Evolutionary conservation across 1,284 basidiomycete species (phyloP), one percentile per base, ranked within the genome.

Genomic region (Austropuccinia psidii): DNA sequence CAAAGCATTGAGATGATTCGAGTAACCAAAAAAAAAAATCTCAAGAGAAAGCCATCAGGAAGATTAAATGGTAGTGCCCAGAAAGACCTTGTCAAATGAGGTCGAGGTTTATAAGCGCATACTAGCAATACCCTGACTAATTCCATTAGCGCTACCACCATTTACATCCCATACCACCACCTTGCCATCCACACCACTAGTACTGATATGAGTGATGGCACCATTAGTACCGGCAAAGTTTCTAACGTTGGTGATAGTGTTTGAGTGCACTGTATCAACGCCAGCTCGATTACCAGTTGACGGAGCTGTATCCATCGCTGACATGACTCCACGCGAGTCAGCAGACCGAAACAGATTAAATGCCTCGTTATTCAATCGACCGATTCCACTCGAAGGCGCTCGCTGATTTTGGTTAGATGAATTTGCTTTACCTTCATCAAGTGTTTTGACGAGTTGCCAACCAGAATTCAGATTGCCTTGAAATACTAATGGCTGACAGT

Each of bases 331-430:
- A 61, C 92, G 88, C 69, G 87, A 87, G 80, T 98, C 96, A 33
- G 96, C 96, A 75, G 90, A 87, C 55, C 89, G 87, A 87, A 99
- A 99, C 45, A 91, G 88, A 78, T 93, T 91, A 84, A 98, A 98
- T 0, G 96, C 96, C 60, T 92, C 90, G n/a, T 76, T 75, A 83
- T 95, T 96, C 74, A 98, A 86, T 29, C 93, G 85, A 1, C 95
- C 96, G 15, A 90, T 86, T 17, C 64, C 64, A 31, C n/a, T 5
- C 5, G 80, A 75, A 21, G 24, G 47, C 6, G 7, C 37, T 21
- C 24, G 35, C 33, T 49, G 58, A 27, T 54, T 24, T 4, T 72
- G 41, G 74, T 77, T 68, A 8, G 75, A 58, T 15, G 80, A 73
- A 24, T 81, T 79, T 43, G 39, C 41, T 19, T 72, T 73, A 0